Conservation (phyloP, 768 basidiomycete genomes). For the Hypsizygus marmoreus region DNA sequence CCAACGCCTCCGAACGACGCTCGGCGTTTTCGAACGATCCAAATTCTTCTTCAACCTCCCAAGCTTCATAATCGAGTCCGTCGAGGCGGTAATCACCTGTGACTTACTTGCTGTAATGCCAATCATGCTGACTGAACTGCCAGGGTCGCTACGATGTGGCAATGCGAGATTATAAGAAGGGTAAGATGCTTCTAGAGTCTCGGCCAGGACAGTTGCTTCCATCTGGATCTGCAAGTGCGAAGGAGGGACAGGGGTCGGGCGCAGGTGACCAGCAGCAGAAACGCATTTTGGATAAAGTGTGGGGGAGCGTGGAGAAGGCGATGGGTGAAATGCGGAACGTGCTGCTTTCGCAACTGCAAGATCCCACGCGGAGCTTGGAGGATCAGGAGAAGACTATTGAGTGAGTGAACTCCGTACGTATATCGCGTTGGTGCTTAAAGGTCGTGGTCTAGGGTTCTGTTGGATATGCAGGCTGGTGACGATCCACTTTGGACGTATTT, state of each 20-base stretch:
- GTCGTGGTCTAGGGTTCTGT: constrained; percentile 61
- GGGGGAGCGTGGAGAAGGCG: constrained; percentile 92
- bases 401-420: constrained; percentile 44
- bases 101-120: constrained; percentile 2
- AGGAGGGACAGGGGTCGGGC: constrained; percentile 52
- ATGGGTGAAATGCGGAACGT: constrained; percentile 88
- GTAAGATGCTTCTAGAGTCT: constrained; percentile 85
- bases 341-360: constrained; percentile 77
- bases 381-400: constrained; percentile 98
- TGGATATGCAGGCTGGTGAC: constrained; percentile 83
- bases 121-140: not conserved
- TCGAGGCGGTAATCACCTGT: constrained; percentile 73
- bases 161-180: constrained; percentile 95
- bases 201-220: constrained; percentile 86
- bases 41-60: constrained; percentile 99
- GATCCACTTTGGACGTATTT: constrained; percentile 97
- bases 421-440: constrained; percentile 9
- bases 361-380: constrained; percentile 77
- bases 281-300: constrained; percentile 93
- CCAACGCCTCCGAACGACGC: constrained; percentile 86
- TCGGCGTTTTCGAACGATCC: constrained; percentile 93
- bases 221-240: constrained; percentile 58
- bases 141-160: constrained; percentile 95
- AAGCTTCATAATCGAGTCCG: constrained; percentile 81
- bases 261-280: constrained; percentile 78